Evolutionary conservation across 1,139 yeast species (phyloP).

Genomic region (Kodamaea plutei): DNA sequence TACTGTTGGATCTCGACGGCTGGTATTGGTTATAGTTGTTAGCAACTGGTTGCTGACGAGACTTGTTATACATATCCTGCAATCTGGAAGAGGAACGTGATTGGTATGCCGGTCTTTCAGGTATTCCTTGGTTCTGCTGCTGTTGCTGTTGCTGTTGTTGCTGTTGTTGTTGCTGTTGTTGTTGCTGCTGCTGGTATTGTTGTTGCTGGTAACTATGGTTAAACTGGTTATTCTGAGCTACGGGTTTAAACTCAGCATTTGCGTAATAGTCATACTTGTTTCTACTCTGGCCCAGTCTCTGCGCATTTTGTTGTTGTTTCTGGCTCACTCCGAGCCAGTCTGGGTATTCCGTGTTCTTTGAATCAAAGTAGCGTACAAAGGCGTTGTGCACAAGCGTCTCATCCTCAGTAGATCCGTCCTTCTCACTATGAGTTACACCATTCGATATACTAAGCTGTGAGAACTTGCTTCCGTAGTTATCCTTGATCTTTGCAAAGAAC

Average conservation of each 20-base stretch:
- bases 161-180: slow-evolving; percentile 11
- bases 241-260: slow-evolving; percentile 25
- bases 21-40: slow-evolving; percentile 25
- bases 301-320: slow-evolving; percentile 10
- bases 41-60: slow-evolving; percentile 43
- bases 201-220: slow-evolving; percentile 21
- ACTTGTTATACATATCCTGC: slow-evolving; percentile 41
- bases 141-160: slow-evolving; percentile 10
- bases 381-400: slow-evolving; percentile 46
- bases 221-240: slow-evolving; percentile 20
- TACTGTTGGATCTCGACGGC: slow-evolving; percentile 25
- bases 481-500: slow-evolving; percentile 36
- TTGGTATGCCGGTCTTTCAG: slow-evolving; percentile 19
- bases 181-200: slow-evolving; percentile 9
- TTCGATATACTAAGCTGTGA: slow-evolving; percentile 30
- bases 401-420: slow-evolving; percentile 36
- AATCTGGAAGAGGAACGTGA: slow-evolving; percentile 37
- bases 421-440: slow-evolving; percentile 21
- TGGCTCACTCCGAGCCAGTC: slow-evolving; percentile 41
- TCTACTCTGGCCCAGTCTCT: slow-evolving; percentile 7
- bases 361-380: slow-evolving; percentile 38
- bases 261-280: slow-evolving; percentile 9
- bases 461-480: slow-evolving; percentile 33
- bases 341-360: slow-evolving; percentile 33
- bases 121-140: slow-evolving; percentile 9